Conservation (phyloP, 345 rosid species). For the Cardamine occulta region DNA sequence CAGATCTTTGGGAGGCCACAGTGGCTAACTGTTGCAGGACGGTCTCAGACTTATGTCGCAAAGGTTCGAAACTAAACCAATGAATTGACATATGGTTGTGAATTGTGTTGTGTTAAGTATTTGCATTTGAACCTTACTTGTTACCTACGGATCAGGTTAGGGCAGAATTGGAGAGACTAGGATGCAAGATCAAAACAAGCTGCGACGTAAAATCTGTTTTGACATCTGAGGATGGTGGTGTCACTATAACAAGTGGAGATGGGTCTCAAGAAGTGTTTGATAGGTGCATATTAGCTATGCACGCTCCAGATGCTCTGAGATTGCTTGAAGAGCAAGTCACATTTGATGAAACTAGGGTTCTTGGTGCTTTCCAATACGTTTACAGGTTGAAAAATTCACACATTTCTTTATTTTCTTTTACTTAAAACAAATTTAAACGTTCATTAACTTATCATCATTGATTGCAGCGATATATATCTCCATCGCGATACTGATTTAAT, state of each 20-base stretch:
- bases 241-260: conserved; percentile 55
- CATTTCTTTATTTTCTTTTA: conserved; percentile 6
- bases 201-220: conserved; percentile 60
- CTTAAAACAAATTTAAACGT: neutral
- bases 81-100: neutral
- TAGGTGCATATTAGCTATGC: conserved; percentile 67
- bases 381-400: conserved; percentile 56
- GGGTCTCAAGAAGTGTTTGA: conserved; percentile 54
- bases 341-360: conserved; percentile 70
- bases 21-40: conserved; percentile 77
- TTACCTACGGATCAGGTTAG: conserved; percentile 55
- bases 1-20: conserved; percentile 91
- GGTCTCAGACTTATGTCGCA: conserved; percentile 70
- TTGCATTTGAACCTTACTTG: neutral
- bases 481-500: conserved; percentile 75
- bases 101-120: neutral
- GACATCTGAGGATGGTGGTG: conserved; percentile 48
- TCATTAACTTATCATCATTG: neutral
- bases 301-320: conserved; percentile 79
- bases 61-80: conserved; percentile 51
- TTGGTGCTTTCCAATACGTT: conserved; percentile 87
- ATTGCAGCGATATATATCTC: conserved; percentile 75
- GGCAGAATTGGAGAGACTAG: conserved; percentile 62
- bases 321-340: conserved; percentile 70
- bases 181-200: conserved; percentile 66